Percentiles rank a stretch among this genome's conserved stretches.
Evolutionary conservation across 768 basidiomycete species (phyloP).

Genomic region (Mycena sanguinolenta): DNA sequence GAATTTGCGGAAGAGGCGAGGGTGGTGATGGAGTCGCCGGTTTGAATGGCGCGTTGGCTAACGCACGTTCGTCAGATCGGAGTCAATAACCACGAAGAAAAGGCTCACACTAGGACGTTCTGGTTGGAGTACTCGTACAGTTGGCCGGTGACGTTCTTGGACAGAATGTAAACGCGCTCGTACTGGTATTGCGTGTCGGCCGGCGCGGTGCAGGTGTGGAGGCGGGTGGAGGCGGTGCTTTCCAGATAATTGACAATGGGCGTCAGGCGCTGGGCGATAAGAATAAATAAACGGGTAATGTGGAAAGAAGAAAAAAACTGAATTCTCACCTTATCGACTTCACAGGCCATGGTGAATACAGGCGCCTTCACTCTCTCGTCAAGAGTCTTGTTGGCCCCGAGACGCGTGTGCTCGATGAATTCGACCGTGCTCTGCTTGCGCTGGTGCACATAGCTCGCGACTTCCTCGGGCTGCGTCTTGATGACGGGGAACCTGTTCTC

Average conservation of each 20-base stretch:
- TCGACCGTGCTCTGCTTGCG: constrained; percentile 67
- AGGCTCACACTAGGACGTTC: constrained; percentile 71
- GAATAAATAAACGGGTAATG: constrained; percentile 21
- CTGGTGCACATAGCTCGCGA: constrained; percentile 70
- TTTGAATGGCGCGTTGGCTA: constrained; percentile 79
- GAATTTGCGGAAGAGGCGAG: constrained; percentile 68
- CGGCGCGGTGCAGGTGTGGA: constrained; percentile 61
- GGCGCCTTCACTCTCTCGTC: constrained; percentile 76
- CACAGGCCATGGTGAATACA: constrained; percentile 71
- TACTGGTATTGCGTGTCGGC: constrained; percentile 80
- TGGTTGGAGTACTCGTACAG: constrained; percentile 77
- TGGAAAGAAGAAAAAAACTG: constrained; percentile 28
- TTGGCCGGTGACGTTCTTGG: constrained; percentile 73
- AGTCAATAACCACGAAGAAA: not conserved
- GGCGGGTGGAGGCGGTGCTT: constrained; percentile 59
- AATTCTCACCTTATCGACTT: constrained; percentile 78
- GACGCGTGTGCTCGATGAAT: constrained; percentile 49
- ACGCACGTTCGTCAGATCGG: constrained; percentile 22
- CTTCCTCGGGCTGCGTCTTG: constrained; percentile 79
- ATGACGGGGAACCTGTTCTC: constrained; percentile 82
- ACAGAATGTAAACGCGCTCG: constrained; percentile 78
- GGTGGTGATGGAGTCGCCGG: constrained; percentile 72
- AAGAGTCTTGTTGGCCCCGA: constrained; percentile 70
- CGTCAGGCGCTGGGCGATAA: constrained; percentile 68
- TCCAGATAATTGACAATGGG: constrained; percentile 83